Base-by-base conservation (phyloP, 441 rosid genomes). In the Hura crepitans region DNA sequence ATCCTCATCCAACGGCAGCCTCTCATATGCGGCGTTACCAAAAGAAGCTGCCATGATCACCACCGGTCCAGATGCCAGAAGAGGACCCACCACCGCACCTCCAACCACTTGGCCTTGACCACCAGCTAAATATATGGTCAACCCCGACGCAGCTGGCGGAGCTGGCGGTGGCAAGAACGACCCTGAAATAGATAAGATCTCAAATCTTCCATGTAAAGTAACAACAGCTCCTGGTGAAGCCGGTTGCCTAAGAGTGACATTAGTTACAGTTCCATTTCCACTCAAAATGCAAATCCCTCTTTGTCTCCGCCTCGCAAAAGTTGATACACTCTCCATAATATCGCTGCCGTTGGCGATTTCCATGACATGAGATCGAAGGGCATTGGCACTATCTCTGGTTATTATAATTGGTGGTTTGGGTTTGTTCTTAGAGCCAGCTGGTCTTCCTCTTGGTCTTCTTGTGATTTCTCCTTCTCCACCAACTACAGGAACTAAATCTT, bases 121-220 rank as follows among this genome's bases (percentile, higher is more conserved):
- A 15, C 96, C 92, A 28, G 92, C 94, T 69, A 90, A 66, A 47
- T 90, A 90, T 47, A 90, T 81, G 2, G 90, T 86, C 76, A 90
- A 74, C 51, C 88, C 89, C 0, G 96, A 85, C 0, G 94, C 92
- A 3, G 95, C 93, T 9, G 93, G 87, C 5, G 97, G 97, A 2
- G 96, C 97, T 0, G 97, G 97, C 3, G 96, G 95, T 6, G 97
- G 97, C 37, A 92, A 79, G 62, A 90, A 88, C 11, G 97, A 90
- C 0, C 97, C 97, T 0, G 95, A 85, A 17, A 92, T 83, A 9
- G 97, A 92, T 63, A 92, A 79, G 69, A 92, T 84, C 87, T 92
- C 97, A 53, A 92, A 90, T 73, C 95, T 82, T 27, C 97, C 97
- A 47, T 92, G 95, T 76, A 92, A 77, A 25, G 89, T 87, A 46